Evolutionary conservation across 2,329 filamentous ascomycete genomes (phyloP).

Genomic region (Aurifilum marmelostoma): DNA sequence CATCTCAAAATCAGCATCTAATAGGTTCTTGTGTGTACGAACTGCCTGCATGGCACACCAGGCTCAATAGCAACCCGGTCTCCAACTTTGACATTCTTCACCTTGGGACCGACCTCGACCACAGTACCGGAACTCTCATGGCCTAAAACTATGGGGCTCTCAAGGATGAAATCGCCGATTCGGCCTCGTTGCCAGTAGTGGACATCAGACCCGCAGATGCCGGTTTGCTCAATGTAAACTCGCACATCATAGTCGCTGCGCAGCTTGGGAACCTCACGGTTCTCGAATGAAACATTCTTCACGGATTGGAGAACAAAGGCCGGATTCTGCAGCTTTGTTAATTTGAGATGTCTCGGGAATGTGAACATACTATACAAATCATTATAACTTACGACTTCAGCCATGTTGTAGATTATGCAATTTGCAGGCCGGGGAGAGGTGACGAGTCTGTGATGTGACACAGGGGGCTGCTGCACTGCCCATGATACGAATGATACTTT

Average conservation of each 20-base stretch:
- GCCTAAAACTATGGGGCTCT: constrained; percentile 50
- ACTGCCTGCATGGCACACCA: constrained; percentile 45
- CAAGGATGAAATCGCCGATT: constrained; percentile 50
- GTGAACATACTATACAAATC: no score
- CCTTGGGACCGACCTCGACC: constrained; percentile 44
- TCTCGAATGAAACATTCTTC: constrained; percentile 49
- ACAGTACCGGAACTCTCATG: constrained; percentile 50
- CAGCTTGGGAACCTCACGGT: constrained; percentile 45
- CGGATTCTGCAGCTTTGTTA: constrained; percentile 41
- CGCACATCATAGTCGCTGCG: constrained; percentile 46
- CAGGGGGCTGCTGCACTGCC: no score
- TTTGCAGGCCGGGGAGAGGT: no score
- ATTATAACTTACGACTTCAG: constrained; percentile 23
- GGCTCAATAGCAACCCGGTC: constrained; percentile 54
- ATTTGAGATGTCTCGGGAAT: not conserved
- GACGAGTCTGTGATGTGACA: no score
- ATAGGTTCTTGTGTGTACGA: not conserved
- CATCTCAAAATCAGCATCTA: no score
- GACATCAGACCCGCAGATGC: constrained; percentile 53
- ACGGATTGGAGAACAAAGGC: constrained; percentile 52
- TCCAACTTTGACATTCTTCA: constrained; percentile 47
- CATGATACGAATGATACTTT: no score
- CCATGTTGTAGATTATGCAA: constrained; percentile 26
- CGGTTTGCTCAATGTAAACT: constrained; percentile 49
- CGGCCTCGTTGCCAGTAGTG: constrained; percentile 52